phyloP scores from a whole-genome alignment of 2,329 filamentous ascomycete genomes.

The Rachicladosporium sp. region DNA sequence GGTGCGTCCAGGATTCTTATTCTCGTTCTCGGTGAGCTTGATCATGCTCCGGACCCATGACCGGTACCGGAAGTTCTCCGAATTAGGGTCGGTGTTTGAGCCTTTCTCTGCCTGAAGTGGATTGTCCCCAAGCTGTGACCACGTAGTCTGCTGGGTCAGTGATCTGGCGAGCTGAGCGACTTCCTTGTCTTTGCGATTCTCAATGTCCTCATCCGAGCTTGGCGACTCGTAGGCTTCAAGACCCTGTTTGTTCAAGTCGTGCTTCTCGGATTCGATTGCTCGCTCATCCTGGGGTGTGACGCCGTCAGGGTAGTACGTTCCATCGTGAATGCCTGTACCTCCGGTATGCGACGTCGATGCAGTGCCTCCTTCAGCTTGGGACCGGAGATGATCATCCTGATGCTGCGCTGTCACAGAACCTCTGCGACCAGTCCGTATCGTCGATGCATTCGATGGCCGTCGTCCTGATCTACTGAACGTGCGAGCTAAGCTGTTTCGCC shows the following conservation, averaged over 20 bases:
- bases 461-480: constrained; percentile 3
- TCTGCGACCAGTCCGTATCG: neutral
- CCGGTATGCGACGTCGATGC: constrained; percentile 1
- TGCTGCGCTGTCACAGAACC: too few relatives aligned
- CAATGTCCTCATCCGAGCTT: constrained; percentile 12
- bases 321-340: constrained; percentile 7
- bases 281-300: constrained; percentile 7
- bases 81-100: constrained; percentile 34
- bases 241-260: constrained; percentile 13
- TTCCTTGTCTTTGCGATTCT: constrained; percentile 19
- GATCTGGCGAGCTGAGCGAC: constrained; percentile 31
- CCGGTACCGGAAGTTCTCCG: constrained; percentile 35
- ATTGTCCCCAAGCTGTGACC: constrained; percentile 25
- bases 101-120: constrained; percentile 29
- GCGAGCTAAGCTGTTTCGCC: constrained; percentile 7
- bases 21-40: constrained; percentile 32
- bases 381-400: neutral
- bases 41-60: constrained; percentile 39
- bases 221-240: constrained; percentile 13
- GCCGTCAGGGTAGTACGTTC: constrained; percentile 10
- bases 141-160: constrained; percentile 28
- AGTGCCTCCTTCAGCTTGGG: constrained; percentile 2
- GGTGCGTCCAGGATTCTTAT: constrained; percentile 30
- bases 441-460: constrained; percentile 1
- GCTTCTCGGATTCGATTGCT: constrained; percentile 2